phyloP scores from a whole-genome alignment of 202 grass and related monocot genomes.

The Carex arenaria region DNA sequence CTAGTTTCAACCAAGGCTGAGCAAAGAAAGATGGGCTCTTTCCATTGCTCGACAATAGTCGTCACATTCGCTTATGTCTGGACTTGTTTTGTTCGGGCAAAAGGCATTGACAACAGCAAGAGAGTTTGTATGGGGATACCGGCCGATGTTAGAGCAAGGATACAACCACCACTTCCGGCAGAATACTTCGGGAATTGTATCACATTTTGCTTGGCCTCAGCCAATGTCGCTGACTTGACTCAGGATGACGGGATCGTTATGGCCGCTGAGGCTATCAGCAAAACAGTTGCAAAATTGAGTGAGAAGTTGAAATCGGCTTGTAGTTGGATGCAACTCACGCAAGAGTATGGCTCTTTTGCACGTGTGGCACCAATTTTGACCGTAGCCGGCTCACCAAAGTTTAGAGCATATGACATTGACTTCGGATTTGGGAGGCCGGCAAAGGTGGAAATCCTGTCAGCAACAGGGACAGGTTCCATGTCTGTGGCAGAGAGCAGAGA shows the following conservation, averaged over 20 bases:
- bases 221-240: not conserved
- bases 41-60: conserved; percentile 33
- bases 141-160: not conserved
- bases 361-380: not conserved
- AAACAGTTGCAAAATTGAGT: not conserved
- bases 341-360: not conserved
- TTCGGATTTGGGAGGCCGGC: conserved; percentile 22
- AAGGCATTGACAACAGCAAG: conserved; percentile 6
- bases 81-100: conserved; percentile 33
- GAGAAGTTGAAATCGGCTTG: not conserved
- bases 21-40: not conserved
- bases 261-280: not conserved
- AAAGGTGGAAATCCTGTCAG: conserved; percentile 27
- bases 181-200: conserved; percentile 10
- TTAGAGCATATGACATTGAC: conserved; percentile 28
- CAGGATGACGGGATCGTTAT: not conserved
- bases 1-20: not conserved
- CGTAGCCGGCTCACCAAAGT: conserved; percentile 24
- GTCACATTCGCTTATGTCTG: conserved; percentile 30
- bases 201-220: not conserved
- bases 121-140: not conserved
- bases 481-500: too few species aligned
- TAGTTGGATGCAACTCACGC: not conserved
- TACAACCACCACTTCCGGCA: not conserved
- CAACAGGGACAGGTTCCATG: not conserved